Percentiles rank a stretch among this genome's conserved stretches.
Conservation (phyloP, 768 basidiomycete species). For the Rubroboletus satanas region DNA sequence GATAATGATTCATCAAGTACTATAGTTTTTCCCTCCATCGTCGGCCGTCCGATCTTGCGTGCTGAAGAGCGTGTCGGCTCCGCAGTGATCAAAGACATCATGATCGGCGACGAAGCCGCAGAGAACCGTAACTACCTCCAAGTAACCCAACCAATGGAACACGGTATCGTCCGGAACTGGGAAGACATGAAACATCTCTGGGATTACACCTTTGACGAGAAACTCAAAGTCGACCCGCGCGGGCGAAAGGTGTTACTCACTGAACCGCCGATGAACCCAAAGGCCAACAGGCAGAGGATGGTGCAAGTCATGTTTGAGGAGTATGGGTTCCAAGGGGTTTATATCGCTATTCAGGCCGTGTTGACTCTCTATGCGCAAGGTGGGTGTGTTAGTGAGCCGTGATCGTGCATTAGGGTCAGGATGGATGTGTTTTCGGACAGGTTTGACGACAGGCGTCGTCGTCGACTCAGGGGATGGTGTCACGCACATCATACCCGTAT, state of each 20-base stretch:
- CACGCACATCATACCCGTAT: constrained; percentile 98
- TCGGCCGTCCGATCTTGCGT: constrained; percentile 94
- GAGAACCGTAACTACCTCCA: constrained; percentile 93
- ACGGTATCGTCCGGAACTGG: constrained; percentile 98
- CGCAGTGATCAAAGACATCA: constrained; percentile 90
- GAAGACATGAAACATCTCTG: constrained; percentile 98
- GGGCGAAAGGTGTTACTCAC: constrained; percentile 91
- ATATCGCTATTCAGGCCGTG: constrained; percentile 98
- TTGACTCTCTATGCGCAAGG: constrained; percentile 98
- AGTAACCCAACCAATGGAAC: constrained; percentile 98
- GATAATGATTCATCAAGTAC: neutral
- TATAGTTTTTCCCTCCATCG: constrained; percentile 91
- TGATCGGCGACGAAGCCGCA: constrained; percentile 97
- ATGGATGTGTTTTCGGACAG: constrained; percentile 39
- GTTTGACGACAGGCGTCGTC: constrained; percentile 96
- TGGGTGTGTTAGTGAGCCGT: constrained; percentile 36
- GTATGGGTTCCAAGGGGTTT: constrained; percentile 93
- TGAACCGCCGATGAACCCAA: constrained; percentile 99
- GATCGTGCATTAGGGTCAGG: neutral
- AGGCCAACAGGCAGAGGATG: constrained; percentile 88
- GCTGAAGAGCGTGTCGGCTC: constrained; percentile 93
- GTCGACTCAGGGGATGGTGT: constrained; percentile 99
- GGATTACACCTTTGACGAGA: constrained; percentile 98
- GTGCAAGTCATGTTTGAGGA: constrained; percentile 99
- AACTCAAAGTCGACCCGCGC: constrained; percentile 81